These are phyloP conservation scores for Agaricus sinodeliciosus DNA, from an alignment of 768 basidiomycete genomes.

Conservation along the genomic window DNA sequence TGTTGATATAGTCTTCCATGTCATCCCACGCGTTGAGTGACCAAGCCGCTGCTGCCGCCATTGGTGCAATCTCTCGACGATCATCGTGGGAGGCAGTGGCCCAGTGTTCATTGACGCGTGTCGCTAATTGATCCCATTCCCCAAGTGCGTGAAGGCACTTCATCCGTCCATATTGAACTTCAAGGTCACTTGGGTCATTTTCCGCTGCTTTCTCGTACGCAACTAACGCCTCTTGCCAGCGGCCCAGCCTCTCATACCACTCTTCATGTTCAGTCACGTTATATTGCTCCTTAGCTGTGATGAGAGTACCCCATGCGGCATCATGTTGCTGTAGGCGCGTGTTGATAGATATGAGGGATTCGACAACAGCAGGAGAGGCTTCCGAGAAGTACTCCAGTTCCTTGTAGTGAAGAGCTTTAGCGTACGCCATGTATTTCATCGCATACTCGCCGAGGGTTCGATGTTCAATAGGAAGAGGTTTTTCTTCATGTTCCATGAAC, in stretches of 20 bases:
- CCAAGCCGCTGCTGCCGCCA: slow-evolving; percentile 98
- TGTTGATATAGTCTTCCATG: slow-evolving; percentile 95
- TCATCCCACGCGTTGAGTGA: slow-evolving; percentile 94
- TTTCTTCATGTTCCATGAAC: slow-evolving; percentile 99
- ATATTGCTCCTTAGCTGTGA: slow-evolving; percentile 84
- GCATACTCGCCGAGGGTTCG: slow-evolving; percentile 92
- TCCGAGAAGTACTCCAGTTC: slow-evolving; percentile 95
- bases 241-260: slow-evolving; percentile 95
- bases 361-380: slow-evolving; percentile 84
- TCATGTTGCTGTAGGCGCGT: slow-evolving; percentile 95
- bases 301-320: slow-evolving; percentile 94
- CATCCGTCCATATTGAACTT: slow-evolving; percentile 84
- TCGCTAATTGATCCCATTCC: slow-evolving; percentile 91
- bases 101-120: slow-evolving; percentile 88
- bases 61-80: slow-evolving; percentile 86
- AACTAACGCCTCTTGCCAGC: slow-evolving; percentile 90
- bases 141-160: slow-evolving; percentile 95
- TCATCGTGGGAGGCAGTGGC: slow-evolving; percentile 74
- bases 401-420: slow-evolving; percentile 97
- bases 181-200: slow-evolving; percentile 69
- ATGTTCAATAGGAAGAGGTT: slow-evolving; percentile 88
- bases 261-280: slow-evolving; percentile 92
- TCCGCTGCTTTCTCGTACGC: slow-evolving; percentile 78
- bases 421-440: slow-evolving; percentile 88
- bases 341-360: slow-evolving; percentile 93